Conservation (phyloP, 2,329 filamentous ascomycete species). For the Ascochyta rabiei region DNA sequence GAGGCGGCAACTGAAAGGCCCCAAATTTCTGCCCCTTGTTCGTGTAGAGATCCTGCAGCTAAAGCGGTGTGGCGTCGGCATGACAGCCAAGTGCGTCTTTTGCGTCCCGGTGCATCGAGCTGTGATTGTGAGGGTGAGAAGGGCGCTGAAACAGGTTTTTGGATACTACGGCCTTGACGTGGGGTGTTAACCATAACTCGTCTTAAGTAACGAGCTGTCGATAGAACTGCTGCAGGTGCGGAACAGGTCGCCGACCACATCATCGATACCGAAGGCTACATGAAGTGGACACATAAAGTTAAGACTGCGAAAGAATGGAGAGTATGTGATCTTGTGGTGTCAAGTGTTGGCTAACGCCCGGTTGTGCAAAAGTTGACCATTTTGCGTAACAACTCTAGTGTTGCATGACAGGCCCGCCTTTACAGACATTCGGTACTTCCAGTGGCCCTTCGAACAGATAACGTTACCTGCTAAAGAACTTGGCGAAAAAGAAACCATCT, state of each 20-base stretch:
- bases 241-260: background rate
- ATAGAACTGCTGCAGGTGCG: slow-evolving; percentile 19
- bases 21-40: slow-evolving; percentile 3
- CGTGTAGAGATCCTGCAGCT: slow-evolving; percentile 21
- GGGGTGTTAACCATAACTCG: slow-evolving; percentile 6
- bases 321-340: slow-evolving; percentile 5
- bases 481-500: background rate
- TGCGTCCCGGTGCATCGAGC: background rate
- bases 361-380: background rate
- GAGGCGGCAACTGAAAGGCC: slow-evolving; percentile 12
- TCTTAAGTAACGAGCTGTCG: slow-evolving; percentile 17
- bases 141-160: slow-evolving; percentile 14
- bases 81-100: slow-evolving; percentile 3
- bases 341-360: slow-evolving; percentile 3
- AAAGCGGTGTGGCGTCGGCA: slow-evolving; percentile 14
- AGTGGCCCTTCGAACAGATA: background rate
- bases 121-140: slow-evolving; percentile 4
- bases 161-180: slow-evolving; percentile 1
- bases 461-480: slow-evolving; percentile 1
- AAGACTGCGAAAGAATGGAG: slow-evolving; percentile 5
- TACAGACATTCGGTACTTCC: background rate
- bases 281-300: slow-evolving; percentile 11
- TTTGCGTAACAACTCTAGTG: slow-evolving; percentile 24
- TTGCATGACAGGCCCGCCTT: background rate
- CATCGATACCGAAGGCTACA: background rate